Conservation (phyloP, 257 asterid genomes). For the Voacanga thouarsii region DNA sequence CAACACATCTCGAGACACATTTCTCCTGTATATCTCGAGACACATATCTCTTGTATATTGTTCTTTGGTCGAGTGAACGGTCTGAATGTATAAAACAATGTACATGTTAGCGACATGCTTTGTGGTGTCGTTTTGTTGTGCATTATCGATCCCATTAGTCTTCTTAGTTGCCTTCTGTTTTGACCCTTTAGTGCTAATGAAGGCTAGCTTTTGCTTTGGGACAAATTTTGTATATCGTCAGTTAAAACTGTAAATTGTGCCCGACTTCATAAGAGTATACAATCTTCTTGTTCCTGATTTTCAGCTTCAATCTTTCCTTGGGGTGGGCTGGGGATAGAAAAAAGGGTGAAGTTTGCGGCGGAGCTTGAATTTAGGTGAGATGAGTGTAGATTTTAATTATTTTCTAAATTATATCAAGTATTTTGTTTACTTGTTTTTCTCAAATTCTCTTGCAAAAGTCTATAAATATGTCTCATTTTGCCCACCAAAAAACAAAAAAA, state of each 20-base stretch:
- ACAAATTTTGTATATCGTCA: constrained; percentile 17
- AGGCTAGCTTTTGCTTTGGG: constrained; percentile 20
- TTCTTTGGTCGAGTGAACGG: background rate
- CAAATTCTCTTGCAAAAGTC: too few relatives aligned
- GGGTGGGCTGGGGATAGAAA: too few relatives aligned
- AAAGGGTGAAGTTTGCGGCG: too few relatives aligned
- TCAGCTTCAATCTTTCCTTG: too few relatives aligned
- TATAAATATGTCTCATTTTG: too few relatives aligned
- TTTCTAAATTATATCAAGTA: too few relatives aligned
- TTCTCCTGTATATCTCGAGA: background rate
- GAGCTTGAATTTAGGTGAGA: too few relatives aligned
- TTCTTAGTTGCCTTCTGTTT: constrained; percentile 17
- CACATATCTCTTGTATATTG: background rate
- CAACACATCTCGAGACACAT: background rate
- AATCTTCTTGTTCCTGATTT: too few relatives aligned
- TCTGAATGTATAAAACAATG: constrained; percentile 8
- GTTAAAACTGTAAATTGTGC: background rate
- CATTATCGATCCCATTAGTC: constrained; percentile 8
- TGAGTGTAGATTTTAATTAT: too few relatives aligned
- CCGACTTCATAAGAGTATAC: background rate
- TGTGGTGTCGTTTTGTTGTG: background rate
- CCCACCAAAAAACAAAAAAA: too few relatives aligned
- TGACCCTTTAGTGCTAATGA: constrained; percentile 1
- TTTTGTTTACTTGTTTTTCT: too few relatives aligned
- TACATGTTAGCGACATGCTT: constrained; percentile 5